These are phyloP conservation scores for Tricholoma bakamatsutake DNA, from an alignment of 768 basidiomycete genomes.

Conservation along the genomic window DNA sequence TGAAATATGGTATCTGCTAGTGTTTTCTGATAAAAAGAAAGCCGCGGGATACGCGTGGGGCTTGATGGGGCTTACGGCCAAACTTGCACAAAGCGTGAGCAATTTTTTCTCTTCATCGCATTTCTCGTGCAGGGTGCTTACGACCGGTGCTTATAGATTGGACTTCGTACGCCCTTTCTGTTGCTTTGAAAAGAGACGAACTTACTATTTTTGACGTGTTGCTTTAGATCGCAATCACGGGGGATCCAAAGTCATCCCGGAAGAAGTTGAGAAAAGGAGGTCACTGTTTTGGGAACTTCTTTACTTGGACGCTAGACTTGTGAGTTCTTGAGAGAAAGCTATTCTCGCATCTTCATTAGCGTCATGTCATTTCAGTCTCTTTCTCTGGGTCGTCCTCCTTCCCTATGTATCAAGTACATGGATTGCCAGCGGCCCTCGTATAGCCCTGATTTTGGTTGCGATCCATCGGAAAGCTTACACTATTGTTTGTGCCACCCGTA, in stretches of 20 bases:
- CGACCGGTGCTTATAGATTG: constrained; percentile 34
- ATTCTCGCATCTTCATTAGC: constrained; percentile 6
- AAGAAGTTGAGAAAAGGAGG: constrained; percentile 64
- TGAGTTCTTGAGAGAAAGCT: constrained; percentile 22
- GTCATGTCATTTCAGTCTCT: constrained; percentile 38
- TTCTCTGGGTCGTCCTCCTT: constrained; percentile 64
- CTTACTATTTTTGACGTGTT: constrained; percentile 6
- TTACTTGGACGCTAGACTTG: constrained; percentile 58
- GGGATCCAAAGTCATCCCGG: constrained; percentile 60
- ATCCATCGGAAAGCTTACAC: constrained; percentile 33
- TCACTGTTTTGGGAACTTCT: constrained; percentile 69
- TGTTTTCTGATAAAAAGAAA: constrained; percentile 66
- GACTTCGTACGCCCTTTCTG: constrained; percentile 42
- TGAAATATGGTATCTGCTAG: constrained; percentile 59
- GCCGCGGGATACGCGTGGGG: constrained; percentile 55
- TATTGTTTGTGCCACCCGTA: constrained; percentile 29
- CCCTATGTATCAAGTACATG: constrained; percentile 53
- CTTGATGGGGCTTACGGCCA: constrained; percentile 50
- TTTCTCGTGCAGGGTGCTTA: neutral
- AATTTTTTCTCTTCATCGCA: neutral
- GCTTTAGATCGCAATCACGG: constrained; percentile 56
- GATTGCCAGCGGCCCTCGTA: constrained; percentile 51
- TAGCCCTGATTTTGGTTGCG: constrained; percentile 30
- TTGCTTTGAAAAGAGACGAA: constrained; percentile 12
- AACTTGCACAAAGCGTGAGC: constrained; percentile 60